phyloP scores from a whole-genome alignment of 192 early-diverging fungal species.

The Backusella mclennaniae region DNA sequence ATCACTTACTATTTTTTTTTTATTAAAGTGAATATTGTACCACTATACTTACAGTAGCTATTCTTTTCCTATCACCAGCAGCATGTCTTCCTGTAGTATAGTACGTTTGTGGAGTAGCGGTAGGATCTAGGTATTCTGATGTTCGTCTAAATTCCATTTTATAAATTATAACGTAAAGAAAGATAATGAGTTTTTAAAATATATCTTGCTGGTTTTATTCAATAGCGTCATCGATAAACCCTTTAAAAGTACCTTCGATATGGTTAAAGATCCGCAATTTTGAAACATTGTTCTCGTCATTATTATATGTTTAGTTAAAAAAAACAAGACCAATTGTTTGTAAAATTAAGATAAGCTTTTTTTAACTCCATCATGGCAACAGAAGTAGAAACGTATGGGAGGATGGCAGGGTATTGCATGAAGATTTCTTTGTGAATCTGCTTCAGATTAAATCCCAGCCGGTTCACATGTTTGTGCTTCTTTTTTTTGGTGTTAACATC shows the following conservation, averaged over 20 bases:
- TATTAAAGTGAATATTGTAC: neutral
- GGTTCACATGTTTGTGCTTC: neutral
- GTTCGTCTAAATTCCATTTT: neutral
- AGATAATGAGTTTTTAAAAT: neutral
- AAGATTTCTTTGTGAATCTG: neutral
- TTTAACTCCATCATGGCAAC: neutral
- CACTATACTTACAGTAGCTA: conserved; percentile 9
- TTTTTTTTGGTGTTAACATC: neutral
- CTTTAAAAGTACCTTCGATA: neutral
- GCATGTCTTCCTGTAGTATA: conserved; percentile 35
- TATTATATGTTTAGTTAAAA: neutral
- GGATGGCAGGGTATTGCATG: neutral
- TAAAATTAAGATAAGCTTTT: neutral
- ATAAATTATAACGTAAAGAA: neutral
- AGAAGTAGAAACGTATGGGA: neutral
- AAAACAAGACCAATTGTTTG: neutral
- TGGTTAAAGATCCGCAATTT: conserved; percentile 2
- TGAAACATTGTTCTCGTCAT: neutral
- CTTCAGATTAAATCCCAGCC: neutral
- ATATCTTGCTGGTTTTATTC: neutral
- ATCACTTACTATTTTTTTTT: neutral
- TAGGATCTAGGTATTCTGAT: conserved; percentile 11
- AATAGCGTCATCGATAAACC: neutral
- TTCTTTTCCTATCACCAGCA: conserved; percentile 1
- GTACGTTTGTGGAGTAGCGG: conserved; percentile 28